Evolutionary conservation across 352 stramenopile genomes (phyloP), one percentile per base, ranked within the genome.

Genomic region (Phytophthora capsici): DNA sequence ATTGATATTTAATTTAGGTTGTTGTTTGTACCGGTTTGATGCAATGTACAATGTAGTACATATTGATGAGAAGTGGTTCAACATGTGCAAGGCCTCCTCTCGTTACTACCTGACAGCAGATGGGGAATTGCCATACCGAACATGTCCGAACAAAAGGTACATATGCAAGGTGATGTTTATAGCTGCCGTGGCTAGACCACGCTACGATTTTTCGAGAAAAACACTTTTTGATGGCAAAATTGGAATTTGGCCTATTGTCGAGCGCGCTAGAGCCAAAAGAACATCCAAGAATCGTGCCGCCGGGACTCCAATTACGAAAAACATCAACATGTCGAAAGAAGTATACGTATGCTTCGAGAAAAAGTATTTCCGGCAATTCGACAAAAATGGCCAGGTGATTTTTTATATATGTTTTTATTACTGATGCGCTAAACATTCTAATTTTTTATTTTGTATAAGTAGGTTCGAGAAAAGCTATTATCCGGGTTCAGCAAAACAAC

Each of bases 91-190:
- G 49, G 38, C 48, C 1, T 36, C 20, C 2, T 43, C 38, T n/a
- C 22, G 7, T 9, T 49, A 51, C 30, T 60, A 60, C 41, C 20
- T 57, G 16, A 23, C 49, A 17, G 22, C 20, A 12, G 44, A 61
- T 36, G 58, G 56, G 50, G 14, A 25, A 22, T 9, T 56, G 13
- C 36, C 49, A 19, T 56, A 56, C 40, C 45, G 56, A 44, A 36
- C 26, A 12, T 43, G 48, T 8, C 16, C 44, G 12, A 58, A 55
- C 40, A 60, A 54, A 38, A 45, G 22, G 3, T 61, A 50, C n/a
- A 58, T 66, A 10, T 41, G 36, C 16, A 68, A 67, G 38, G 52
- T 67, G 12, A 64, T 68, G 57, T 68, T 67, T 32, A 38, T 72
- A 1, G 43, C 34, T 14, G 64, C 64, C 6, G 58, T 73, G 17